Evolutionary conservation across 108 stramenopile species (phyloP).

Genomic region (Nitzschia inconspicua): DNA sequence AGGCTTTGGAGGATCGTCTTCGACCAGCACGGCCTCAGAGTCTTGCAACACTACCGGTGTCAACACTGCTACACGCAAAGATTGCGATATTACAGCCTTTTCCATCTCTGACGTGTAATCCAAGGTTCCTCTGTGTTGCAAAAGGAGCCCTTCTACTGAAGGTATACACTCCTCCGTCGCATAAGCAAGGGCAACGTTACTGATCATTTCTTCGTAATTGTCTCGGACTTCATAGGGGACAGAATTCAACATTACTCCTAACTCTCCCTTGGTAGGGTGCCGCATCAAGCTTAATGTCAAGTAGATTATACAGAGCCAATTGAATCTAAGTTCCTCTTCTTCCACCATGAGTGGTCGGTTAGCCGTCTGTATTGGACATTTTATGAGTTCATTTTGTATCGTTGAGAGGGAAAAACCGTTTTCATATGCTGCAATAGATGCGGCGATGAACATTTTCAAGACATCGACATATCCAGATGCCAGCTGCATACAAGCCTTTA

Average conservation of each 20-base stretch:
- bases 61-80: conserved; percentile 57
- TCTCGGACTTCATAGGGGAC: conserved; percentile 19
- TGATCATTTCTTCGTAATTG: conserved; percentile 15
- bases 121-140: too few species aligned
- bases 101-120: conserved; percentile 51
- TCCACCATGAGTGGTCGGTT: conserved; percentile 65
- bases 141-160: conserved; percentile 11
- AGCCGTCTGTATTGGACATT: conserved; percentile 49
- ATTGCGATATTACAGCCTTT: conserved; percentile 61
- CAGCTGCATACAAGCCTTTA: conserved; percentile 77
- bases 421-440: conserved; percentile 74
- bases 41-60: conserved; percentile 62
- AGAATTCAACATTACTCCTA: background rate
- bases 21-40: conserved; percentile 8
- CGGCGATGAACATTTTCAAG: conserved; percentile 79
- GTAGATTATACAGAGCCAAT: conserved; percentile 73
- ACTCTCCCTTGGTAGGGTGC: conserved; percentile 7
- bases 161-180: conserved; percentile 10
- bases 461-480: conserved; percentile 74
- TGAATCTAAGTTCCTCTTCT: conserved; percentile 59
- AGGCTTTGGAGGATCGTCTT: conserved; percentile 32
- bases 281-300: conserved; percentile 29
- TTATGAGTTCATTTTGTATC: conserved; percentile 32
- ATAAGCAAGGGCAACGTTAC: conserved; percentile 23
- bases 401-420: conserved; percentile 30